These are phyloP conservation scores for Podospora comata DNA, from an alignment of 495 filamentous ascomycete genomes.

Conservation along the genomic window DNA sequence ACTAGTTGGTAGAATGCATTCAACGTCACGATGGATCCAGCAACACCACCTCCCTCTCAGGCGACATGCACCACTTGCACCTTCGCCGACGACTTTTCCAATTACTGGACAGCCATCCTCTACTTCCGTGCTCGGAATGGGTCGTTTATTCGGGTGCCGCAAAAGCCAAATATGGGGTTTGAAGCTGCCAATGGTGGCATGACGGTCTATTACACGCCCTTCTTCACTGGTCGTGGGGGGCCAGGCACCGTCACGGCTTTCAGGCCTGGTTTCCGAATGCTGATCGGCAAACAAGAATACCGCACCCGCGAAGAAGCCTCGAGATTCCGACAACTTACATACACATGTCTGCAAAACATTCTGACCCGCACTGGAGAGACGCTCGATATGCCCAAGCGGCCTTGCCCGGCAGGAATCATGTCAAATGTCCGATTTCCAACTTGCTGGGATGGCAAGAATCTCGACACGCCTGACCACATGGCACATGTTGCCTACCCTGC, in stretches of 20 bases:
- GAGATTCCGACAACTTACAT: conserved; percentile 40
- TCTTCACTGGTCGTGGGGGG: conserved; percentile 27
- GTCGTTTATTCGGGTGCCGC: conserved; percentile 37
- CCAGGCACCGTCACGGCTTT: conserved; percentile 43
- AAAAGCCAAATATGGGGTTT: conserved; percentile 26
- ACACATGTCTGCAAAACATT: conserved; percentile 36
- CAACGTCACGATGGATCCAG: conserved; percentile 32
- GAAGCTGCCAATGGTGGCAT: conserved; percentile 32
- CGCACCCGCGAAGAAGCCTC: conserved; percentile 34
- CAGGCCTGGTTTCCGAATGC: conserved; percentile 64
- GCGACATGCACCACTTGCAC: conserved; percentile 38
- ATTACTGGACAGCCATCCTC: conserved; percentile 46
- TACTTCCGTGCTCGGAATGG: conserved; percentile 42
- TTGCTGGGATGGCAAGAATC: conserved; percentile 35
- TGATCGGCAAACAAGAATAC: conserved; percentile 58
- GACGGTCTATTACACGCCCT: conserved; percentile 43
- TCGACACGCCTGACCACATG: conserved; percentile 38
- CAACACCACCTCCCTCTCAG: conserved; percentile 27
- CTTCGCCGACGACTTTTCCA: conserved; percentile 39
- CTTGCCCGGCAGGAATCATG: conserved; percentile 41
- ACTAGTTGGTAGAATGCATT: conserved; percentile 27
- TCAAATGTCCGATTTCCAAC: conserved; percentile 39
- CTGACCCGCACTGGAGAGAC: conserved; percentile 37
- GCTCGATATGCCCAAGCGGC: conserved; percentile 31
- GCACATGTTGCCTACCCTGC: conserved; percentile 41